These are phyloP conservation scores for Leccinum aurantiacum DNA, from an alignment of 768 basidiomycete species.

Conservation along the genomic window DNA sequence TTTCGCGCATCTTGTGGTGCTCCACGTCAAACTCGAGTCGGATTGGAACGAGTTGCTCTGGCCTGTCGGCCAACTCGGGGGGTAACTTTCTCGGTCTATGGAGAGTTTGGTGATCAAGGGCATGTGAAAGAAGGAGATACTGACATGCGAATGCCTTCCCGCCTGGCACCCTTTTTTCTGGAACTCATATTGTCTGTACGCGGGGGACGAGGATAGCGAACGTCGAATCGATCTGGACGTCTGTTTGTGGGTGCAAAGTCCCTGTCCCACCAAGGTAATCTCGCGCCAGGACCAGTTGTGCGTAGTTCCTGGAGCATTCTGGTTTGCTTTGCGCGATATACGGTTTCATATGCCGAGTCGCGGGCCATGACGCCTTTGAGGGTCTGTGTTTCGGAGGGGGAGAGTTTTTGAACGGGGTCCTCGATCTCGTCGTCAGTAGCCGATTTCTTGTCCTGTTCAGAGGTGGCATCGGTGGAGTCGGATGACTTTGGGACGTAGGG, in stretches of 20 bases:
- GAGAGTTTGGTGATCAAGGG: background rate
- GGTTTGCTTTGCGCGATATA: slow-evolving; percentile 48
- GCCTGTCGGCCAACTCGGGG: slow-evolving; percentile 53
- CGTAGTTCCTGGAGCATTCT: slow-evolving; percentile 53
- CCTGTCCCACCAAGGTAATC: slow-evolving; percentile 65
- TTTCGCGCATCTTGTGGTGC: slow-evolving; percentile 90
- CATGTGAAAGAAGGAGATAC: slow-evolving; percentile 34
- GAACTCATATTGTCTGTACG: slow-evolving; percentile 33
- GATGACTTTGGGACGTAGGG: slow-evolving; percentile 23
- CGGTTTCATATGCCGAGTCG: slow-evolving; percentile 48
- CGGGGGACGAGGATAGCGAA: slow-evolving; percentile 54
- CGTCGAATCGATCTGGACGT: slow-evolving; percentile 46
- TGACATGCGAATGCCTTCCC: slow-evolving; percentile 77
- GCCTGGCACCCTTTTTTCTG: slow-evolving; percentile 52
- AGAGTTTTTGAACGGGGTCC: slow-evolving; percentile 29
- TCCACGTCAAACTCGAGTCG: slow-evolving; percentile 97
- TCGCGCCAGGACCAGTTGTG: slow-evolving; percentile 41
- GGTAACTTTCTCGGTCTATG: slow-evolving; percentile 60
- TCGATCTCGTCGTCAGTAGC: slow-evolving; percentile 19
- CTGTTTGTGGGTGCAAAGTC: slow-evolving; percentile 37
- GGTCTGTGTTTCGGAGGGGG: slow-evolving; percentile 32
- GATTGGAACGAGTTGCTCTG: slow-evolving; percentile 89
- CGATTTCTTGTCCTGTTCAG: slow-evolving; percentile 28
- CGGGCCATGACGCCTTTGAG: slow-evolving; percentile 38
- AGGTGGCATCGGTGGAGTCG: slow-evolving; percentile 17